These are phyloP conservation scores for Rhodotorula babjevae DNA, from an alignment of 768 basidiomycete species.

Conservation along the genomic window DNA sequence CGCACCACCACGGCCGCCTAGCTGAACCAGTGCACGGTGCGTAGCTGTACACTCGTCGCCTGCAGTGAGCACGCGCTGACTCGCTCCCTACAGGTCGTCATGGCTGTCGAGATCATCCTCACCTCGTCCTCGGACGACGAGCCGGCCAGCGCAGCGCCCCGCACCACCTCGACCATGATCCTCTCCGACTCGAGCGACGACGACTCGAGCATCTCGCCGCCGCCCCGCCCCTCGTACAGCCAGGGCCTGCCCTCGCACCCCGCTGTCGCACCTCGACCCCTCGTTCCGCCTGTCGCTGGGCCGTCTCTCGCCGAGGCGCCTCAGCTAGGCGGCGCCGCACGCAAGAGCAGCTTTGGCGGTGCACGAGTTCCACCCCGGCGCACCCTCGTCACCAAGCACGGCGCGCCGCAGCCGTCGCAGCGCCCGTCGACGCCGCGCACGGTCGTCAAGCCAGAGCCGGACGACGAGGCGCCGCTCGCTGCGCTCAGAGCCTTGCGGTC, in stretches of 20 bases:
- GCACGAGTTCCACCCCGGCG: neutral
- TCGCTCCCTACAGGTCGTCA: neutral
- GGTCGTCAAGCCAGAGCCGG: neutral
- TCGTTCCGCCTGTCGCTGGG: neutral
- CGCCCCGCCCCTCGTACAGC: too few relatives aligned
- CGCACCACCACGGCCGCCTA: too few relatives aligned
- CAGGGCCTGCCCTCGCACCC: too few relatives aligned
- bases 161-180: neutral
- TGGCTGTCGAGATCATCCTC: neutral
- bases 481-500: neutral
- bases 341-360: neutral
- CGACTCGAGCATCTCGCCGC: neutral
- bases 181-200: neutral
- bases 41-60: too few relatives aligned
- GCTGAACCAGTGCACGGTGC: too few relatives aligned
- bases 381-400: neutral
- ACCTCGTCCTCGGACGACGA: neutral
- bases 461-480: neutral
- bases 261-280: too few relatives aligned
- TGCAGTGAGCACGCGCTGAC: too few relatives aligned
- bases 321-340: neutral
- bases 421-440: neutral
- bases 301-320: neutral
- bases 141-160: rapidly evolving
- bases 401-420: neutral